These are phyloP conservation scores for Elsinoe fawcettii DNA, from an alignment of 2,329 filamentous ascomycete genomes.

Conservation along the genomic window DNA sequence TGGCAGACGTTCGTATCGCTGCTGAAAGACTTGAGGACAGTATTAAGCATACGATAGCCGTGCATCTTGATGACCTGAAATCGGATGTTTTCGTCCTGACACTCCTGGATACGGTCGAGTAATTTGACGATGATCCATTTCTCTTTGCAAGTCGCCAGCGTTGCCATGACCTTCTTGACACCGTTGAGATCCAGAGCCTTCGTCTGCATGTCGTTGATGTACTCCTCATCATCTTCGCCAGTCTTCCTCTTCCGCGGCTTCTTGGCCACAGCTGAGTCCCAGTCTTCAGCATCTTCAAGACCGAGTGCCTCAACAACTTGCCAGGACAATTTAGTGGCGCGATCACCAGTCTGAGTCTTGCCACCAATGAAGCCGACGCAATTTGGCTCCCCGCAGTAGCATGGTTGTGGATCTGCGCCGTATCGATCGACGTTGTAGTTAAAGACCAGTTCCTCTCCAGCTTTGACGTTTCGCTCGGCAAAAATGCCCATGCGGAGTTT, in stretches of 20 bases:
- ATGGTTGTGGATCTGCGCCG: constrained; percentile 90
- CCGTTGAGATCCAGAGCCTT: constrained; percentile 72
- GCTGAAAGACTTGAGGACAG: constrained; percentile 72
- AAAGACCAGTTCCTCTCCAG: constrained; percentile 93
- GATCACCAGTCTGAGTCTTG: constrained; percentile 74
- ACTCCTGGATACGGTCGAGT: constrained; percentile 76
- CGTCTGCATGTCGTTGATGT: constrained; percentile 80
- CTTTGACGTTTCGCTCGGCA: constrained; percentile 71
- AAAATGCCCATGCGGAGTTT: constrained; percentile 99
- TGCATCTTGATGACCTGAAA: constrained; percentile 92
- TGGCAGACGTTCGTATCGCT: constrained; percentile 85
- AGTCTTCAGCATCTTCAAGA: constrained; percentile 84
- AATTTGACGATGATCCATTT: constrained; percentile 99
- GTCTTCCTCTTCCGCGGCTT: constrained; percentile 88
- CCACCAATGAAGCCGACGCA: constrained; percentile 96
- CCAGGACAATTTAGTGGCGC: constrained; percentile 81
- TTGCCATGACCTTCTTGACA: constrained; percentile 91
- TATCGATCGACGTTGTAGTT: constrained; percentile 99
- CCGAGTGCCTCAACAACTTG: constrained; percentile 90
- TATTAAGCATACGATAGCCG: constrained; percentile 90
- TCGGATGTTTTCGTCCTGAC: constrained; percentile 76
- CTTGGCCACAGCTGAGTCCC: constrained; percentile 84
- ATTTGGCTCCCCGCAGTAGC: constrained; percentile 90
- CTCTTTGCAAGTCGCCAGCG: constrained; percentile 95
- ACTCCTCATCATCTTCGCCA: constrained; percentile 88